Evolutionary conservation across 176 grass and related monocot species (phyloP).

Genomic region (Avena eriantha): DNA sequence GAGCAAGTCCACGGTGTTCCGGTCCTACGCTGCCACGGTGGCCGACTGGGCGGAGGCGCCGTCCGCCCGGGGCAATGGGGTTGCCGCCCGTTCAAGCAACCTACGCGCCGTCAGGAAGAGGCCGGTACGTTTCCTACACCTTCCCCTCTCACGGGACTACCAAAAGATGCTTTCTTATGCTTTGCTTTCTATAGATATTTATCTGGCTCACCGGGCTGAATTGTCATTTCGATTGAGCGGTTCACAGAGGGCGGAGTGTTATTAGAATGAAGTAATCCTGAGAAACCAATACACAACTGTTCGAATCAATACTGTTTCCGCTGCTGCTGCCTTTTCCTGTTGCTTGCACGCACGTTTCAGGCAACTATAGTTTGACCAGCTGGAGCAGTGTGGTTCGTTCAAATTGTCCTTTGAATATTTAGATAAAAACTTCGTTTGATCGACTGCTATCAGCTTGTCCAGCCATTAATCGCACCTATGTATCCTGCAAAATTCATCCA

Average conservation of each 20-base stretch:
- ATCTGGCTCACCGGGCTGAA: slow-evolving; percentile 13
- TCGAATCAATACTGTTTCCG: background rate
- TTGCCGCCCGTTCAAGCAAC: slow-evolving; percentile 50
- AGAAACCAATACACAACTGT: slow-evolving; percentile 41
- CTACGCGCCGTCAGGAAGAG: slow-evolving; percentile 61
- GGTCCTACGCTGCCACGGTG: slow-evolving; percentile 34
- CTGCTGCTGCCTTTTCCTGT: slow-evolving; percentile 23
- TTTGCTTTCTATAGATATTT: slow-evolving; percentile 31
- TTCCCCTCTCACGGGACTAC: slow-evolving; percentile 43
- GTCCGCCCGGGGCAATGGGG: slow-evolving; percentile 38
- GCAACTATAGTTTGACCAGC: slow-evolving; percentile 37
- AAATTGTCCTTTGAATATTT: slow-evolving; percentile 23
- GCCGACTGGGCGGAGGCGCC: slow-evolving; percentile 15
- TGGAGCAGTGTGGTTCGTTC: slow-evolving; percentile 23
- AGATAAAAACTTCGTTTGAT: slow-evolving; percentile 3
- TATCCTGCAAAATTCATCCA: slow-evolving; percentile 16
- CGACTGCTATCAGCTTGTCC: background rate
- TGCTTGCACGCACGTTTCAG: slow-evolving; percentile 42
- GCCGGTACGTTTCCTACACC: slow-evolving; percentile 71
- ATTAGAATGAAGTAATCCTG: slow-evolving; percentile 17
- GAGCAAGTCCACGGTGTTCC: slow-evolving; percentile 55
- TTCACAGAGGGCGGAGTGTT: slow-evolving; percentile 8
- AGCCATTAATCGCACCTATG: background rate
- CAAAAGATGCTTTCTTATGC: slow-evolving; percentile 48
- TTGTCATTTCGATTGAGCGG: slow-evolving; percentile 30